A percentile compares a stretch with the other conserved stretches of the same genome.
Conservation (phyloP, 148 eudicot species). For the Silene conica region DNA sequence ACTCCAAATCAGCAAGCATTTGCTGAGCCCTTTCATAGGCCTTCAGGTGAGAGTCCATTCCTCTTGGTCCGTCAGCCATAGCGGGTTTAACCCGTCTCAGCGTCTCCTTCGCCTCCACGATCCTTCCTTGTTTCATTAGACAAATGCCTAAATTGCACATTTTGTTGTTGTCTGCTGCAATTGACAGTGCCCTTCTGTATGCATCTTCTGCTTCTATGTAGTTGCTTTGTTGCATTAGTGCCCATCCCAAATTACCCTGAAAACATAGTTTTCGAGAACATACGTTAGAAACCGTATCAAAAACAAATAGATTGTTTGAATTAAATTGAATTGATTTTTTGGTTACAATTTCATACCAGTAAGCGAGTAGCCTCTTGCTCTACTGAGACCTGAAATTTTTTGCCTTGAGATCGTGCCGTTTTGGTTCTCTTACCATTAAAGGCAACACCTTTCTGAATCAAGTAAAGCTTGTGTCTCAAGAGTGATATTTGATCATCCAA, state of each 20-base stretch:
- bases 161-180: constrained; percentile 91
- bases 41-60: constrained; percentile 89
- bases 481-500: constrained; percentile 86
- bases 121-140: constrained; percentile 91
- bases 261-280: background rate
- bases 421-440: constrained; percentile 93
- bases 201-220: constrained; percentile 94
- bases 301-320: too few relatives aligned
- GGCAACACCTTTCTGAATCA: constrained; percentile 93
- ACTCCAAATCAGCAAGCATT: constrained; percentile 80
- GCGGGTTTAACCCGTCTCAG: constrained; percentile 81
- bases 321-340: background rate
- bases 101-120: constrained; percentile 72
- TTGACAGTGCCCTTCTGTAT: constrained; percentile 71
- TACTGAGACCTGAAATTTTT: constrained; percentile 93
- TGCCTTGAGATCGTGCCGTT: constrained; percentile 92
- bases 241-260: constrained; percentile 99
- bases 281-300: too few relatives aligned
- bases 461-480: constrained; percentile 66
- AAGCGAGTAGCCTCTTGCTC: constrained; percentile 95
- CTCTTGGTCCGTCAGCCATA: constrained; percentile 70
- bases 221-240: constrained; percentile 90
- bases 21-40: constrained; percentile 97
- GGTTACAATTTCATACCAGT: constrained; percentile 42
- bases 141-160: constrained; percentile 96